These are phyloP conservation scores for Rhizophagus clarus DNA, from an alignment of 192 early-diverging fungal species.

Conservation along the genomic window DNA sequence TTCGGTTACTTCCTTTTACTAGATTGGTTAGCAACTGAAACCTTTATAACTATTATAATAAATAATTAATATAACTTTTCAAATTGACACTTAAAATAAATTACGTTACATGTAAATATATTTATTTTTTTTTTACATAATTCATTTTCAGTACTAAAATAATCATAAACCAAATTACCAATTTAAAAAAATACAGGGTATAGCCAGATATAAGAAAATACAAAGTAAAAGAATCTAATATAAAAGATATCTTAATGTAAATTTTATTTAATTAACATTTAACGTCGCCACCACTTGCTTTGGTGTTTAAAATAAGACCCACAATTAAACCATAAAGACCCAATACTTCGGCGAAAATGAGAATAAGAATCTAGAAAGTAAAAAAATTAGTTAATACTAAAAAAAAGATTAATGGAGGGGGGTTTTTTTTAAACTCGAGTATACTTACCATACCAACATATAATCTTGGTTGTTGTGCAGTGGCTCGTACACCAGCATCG, in stretches of 20 bases:
- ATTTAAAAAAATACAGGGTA: not conserved
- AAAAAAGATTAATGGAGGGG: not conserved
- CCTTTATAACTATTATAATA: too few species aligned
- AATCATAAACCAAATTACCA: not conserved
- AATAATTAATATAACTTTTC: too few species aligned
- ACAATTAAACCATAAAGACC: slow-evolving; percentile 87
- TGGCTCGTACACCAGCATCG: slow-evolving; percentile 84
- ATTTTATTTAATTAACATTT: not conserved
- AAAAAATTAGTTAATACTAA: not conserved
- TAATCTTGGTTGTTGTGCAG: slow-evolving; percentile 76
- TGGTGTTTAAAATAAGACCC: slow-evolving; percentile 84
- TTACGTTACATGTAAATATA: not conserved
- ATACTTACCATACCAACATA: slow-evolving; percentile 77
- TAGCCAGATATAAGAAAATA: not conserved
- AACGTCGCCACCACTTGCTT: slow-evolving; percentile 49
- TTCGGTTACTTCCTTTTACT: too few species aligned
- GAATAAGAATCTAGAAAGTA: slow-evolving; percentile 64
- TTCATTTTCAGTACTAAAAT: too few species aligned
- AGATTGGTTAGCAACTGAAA: too few species aligned
- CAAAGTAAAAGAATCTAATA: not conserved
- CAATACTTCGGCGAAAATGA: slow-evolving; percentile 90
- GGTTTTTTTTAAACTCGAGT: not conserved
- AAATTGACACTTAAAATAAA: too few species aligned
- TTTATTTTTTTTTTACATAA: not conserved
- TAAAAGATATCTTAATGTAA: not conserved